Evolutionary conservation across 2,329 filamentous ascomycete species (phyloP).

Genomic region (Dothistroma septosporum): DNA sequence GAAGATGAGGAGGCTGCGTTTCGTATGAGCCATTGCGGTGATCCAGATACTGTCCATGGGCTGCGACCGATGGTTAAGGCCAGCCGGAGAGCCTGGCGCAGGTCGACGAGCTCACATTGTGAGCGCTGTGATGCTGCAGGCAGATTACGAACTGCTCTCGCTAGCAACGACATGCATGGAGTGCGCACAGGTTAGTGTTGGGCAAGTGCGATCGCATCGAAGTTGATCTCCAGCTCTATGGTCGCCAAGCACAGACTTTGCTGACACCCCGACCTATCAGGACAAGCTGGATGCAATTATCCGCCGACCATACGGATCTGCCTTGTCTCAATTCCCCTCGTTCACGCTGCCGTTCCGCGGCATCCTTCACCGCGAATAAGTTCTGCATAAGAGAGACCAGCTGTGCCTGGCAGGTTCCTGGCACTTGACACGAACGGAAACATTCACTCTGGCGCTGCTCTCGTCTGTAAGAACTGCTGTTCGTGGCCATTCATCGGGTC

Average conservation of each 20-base stretch:
- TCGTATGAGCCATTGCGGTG: neutral
- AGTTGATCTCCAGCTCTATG: neutral
- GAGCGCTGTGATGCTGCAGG: slow-evolving; percentile 2
- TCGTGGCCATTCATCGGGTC: neutral
- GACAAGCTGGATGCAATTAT: neutral
- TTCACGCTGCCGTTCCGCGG: neutral
- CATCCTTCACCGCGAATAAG: neutral
- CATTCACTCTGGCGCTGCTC: neutral
- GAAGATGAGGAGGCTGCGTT: slow-evolving; percentile 52
- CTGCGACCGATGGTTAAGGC: neutral
- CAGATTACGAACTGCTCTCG: slow-evolving; percentile 16
- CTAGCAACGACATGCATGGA: slow-evolving; percentile 18
- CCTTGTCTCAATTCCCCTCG: neutral
- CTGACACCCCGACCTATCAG: neutral
- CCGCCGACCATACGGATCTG: neutral
- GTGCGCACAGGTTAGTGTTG: neutral
- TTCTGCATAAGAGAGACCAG: neutral
- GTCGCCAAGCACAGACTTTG: neutral
- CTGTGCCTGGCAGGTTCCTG: neutral
- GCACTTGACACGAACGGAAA: neutral
- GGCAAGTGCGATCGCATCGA: neutral
- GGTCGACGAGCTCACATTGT: neutral
- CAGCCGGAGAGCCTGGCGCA: neutral
- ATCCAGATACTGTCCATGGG: neutral
- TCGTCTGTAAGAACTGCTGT: neutral